phyloP scores from a whole-genome alignment of 1,284 basidiomycete genomes.

The Trichosporon sp. region DNA sequence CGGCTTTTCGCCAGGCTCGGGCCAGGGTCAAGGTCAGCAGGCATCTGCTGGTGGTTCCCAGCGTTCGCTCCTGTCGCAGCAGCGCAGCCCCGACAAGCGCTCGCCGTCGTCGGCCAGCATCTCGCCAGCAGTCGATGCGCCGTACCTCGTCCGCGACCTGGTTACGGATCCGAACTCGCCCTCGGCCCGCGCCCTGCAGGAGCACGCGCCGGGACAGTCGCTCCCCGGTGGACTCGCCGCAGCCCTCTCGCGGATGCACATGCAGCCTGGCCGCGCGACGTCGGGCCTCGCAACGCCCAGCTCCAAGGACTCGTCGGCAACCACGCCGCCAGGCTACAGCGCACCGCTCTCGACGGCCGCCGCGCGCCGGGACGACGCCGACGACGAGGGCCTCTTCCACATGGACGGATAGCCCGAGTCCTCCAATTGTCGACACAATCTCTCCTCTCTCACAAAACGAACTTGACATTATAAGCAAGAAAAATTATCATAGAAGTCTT shows the following conservation, averaged over 20 bases:
- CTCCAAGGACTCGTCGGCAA: neutral
- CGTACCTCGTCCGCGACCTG: constrained; percentile 27
- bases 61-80: constrained; percentile 34
- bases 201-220: constrained; percentile 46
- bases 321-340: constrained; percentile 1
- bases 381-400: constrained; percentile 22
- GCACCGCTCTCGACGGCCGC: neutral
- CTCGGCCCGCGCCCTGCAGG: constrained; percentile 35
- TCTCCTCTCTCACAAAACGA: neutral
- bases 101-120: constrained; percentile 15
- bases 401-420: constrained; percentile 16
- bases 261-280: constrained; percentile 26
- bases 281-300: constrained; percentile 8
- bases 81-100: constrained; percentile 21
- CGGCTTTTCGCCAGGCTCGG: constrained; percentile 27
- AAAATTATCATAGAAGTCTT: neutral
- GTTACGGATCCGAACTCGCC: constrained; percentile 33
- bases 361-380: constrained; percentile 16
- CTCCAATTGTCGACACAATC: neutral
- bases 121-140: constrained; percentile 22
- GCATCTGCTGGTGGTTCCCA: neutral
- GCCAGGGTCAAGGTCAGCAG: constrained; percentile 7
- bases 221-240: constrained; percentile 46
- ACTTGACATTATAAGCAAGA: neutral
- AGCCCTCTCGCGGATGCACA: constrained; percentile 45